These are phyloP conservation scores for Mycena galericulata DNA, from an alignment of 768 basidiomycete species.

Conservation along the genomic window DNA sequence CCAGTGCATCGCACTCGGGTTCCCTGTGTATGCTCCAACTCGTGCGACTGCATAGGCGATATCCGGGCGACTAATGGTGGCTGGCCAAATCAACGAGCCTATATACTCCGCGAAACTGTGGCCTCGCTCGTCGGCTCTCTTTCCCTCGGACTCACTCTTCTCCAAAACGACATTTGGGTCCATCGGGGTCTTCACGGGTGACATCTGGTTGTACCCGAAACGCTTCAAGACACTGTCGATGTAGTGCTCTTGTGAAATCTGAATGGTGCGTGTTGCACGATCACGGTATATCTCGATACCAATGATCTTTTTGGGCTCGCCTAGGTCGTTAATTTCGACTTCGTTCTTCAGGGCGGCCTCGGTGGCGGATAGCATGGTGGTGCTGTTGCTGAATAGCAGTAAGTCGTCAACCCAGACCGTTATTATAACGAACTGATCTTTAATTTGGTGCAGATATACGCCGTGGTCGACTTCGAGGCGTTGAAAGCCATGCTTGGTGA, in stretches of 20 bases:
- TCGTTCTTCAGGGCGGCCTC: background rate
- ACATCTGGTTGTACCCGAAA: too few species aligned
- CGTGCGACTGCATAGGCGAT: too few species aligned
- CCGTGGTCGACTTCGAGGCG: background rate
- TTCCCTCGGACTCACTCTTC: background rate
- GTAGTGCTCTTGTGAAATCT: too few species aligned
- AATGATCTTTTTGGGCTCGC: constrained; percentile 34
- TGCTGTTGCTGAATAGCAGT: background rate
- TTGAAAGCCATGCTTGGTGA: background rate
- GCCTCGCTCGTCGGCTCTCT: background rate
- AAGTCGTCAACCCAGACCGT: constrained; percentile 8
- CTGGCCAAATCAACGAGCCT: background rate
- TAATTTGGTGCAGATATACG: background rate
- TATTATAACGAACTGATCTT: background rate
- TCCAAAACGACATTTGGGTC: background rate
- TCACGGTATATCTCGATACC: constrained; percentile 38
- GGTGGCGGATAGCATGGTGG: background rate
- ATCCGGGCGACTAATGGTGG: too few species aligned
- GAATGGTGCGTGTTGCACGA: background rate
- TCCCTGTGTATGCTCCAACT: background rate
- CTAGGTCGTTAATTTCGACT: background rate
- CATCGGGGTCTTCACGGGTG: background rate
- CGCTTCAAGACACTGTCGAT: too few species aligned
- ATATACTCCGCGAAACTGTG: background rate
- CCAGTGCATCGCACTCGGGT: background rate